Evolutionary conservation across 1,284 basidiomycete species (phyloP), one percentile per base, ranked within the genome.

Genomic region (Malassezia slooffiae): DNA sequence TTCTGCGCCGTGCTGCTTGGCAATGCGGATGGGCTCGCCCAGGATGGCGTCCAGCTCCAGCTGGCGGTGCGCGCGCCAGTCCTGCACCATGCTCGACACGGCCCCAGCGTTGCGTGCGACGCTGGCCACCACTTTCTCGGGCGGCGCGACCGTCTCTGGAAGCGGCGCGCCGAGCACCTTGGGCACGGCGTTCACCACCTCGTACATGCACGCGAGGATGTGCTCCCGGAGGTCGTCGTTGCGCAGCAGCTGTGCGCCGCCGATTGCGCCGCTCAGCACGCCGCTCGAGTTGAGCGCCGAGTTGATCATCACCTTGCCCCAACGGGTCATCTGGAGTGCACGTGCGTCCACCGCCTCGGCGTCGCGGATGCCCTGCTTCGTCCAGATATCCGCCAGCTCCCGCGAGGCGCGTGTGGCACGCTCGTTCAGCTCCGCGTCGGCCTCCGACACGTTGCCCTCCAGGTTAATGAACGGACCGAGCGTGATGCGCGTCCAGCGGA

Each of bases 301-400:
- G 52, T 73, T 73, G 58, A 72, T 71, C 60, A 67, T 67, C 16
- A 70, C 57, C 53, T 74, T 74, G 58, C 74, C 72, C 73, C 73
- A 74, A 5, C 73, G 60, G 3, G 73, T 68, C 31, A 72, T 59
- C 54, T 74, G 73, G 15, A 74, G 54, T 11, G 58, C 67, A 19
- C 55, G 48, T 39, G 73, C 71, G 16, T 60, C 50, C 45, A 70
- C 57, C n/a, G 51, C 54, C 51, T 73, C 70, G 5, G 70, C 72
- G 52, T 74, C 72, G 32, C 60, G 63, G 43, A 74, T 67, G 7
- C 70, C 70, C 5, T 70, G 72, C 4, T 23, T 52, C 15, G 56
- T 57, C 12, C 72, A 57, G 37, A 72, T 45, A 9, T 49, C 22
- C 5, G 62, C 60, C 20, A 74, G 65, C 40, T 44, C 13, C 0